Evolutionary conservation across 768 basidiomycete species (phyloP), one percentile per base, ranked within the genome.

Genomic region (Hygrocybe coccinea): DNA sequence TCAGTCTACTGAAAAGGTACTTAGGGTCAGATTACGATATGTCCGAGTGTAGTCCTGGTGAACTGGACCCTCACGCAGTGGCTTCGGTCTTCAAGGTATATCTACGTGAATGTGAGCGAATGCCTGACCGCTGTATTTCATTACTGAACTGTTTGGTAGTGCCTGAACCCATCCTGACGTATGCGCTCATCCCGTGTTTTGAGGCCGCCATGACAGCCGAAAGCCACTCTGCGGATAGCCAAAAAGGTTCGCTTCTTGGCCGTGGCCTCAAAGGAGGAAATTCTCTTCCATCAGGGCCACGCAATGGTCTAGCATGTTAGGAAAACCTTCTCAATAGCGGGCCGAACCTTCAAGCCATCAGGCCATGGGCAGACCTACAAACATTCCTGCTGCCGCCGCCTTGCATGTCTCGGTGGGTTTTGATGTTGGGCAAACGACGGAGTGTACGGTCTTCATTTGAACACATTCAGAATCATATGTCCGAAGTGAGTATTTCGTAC

Each of bases 41-140:
- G 73, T 71, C 77, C 38, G 81, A 82, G 58, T 88, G 85, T 59
- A 79, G 80, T 49, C 93, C 92, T 22, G 84, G 88, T 7, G 93
- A 97, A 64, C 72, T 97, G 35, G 95, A 97, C 65, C 95, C 95
- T 46, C 93, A 97, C 68, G 91, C 92, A 1, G 94, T 97, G 6
- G 86, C 94, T 17, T 90, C 91, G 22, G 75, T 95, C 29, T 97
- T 95, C 74, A 97, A 95, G 69, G 87, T 91, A 1, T 97, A 85
- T 68, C 76, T 97, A 41, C 87, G 95, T 55, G 93, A 97, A 79
- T 74, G 94, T 95, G 71, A 76, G 94, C 79, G 1, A 39, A 56
- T 44, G 8, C 49, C 63, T 24, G 24, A 46, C 49, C 52, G 29
- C 57, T 34, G 19, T 14, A 47, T 41, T 21, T 19, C 69, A 35